Evolutionary conservation across 2,329 filamentous ascomycete genomes (phyloP), one percentile per base, ranked within the genome.

Genomic region (Talaromyces sp.): DNA sequence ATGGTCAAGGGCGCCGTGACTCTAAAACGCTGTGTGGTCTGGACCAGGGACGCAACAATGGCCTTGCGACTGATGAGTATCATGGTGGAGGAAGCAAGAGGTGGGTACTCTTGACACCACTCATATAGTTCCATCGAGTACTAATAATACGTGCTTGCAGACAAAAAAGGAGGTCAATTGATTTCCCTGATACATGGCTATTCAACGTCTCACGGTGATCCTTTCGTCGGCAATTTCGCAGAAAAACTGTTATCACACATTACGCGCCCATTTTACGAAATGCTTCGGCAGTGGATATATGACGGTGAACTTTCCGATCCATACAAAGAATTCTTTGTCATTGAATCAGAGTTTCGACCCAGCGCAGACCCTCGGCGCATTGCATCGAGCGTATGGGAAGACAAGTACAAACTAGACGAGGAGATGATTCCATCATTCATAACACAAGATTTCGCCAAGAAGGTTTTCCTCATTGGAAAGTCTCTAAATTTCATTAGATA

Each of bases 401-500:
- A 97, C 78, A 98, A 98, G 76, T 99, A 97, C 79, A 90, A 92
- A 73, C 84, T 97, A 45, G 89, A 91, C 70, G 85, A 90, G 66
- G 85, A 86, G 57, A 95, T 97, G 90, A 89, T 97, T 27, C 95
- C 95, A 0, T 93, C 90, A 49, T 98, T 98, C 73, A 93, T 97
- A 70, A 96, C 92, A 0, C 85, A 90, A 52, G 93, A 97, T 67
- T 97, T 99, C 78, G 93, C 95, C 0, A 92, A 95, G 70, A 97
- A 97, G 74, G 92, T 99, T 6, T 98, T 98, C 72, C 81, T 99
- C 8, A 99, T 99, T 71, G 95, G 95, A 64, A 99, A 99, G 77
- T 97, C 93, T 3, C 85, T 99, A 63, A 99, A 99, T 78, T 99
- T 99, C 78, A 97, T 99, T 75, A 89, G 95, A 27, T 93, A 97